Conservation (phyloP, 805 yeast genomes). For the Wickerhamiella sergipiensis region DNA sequence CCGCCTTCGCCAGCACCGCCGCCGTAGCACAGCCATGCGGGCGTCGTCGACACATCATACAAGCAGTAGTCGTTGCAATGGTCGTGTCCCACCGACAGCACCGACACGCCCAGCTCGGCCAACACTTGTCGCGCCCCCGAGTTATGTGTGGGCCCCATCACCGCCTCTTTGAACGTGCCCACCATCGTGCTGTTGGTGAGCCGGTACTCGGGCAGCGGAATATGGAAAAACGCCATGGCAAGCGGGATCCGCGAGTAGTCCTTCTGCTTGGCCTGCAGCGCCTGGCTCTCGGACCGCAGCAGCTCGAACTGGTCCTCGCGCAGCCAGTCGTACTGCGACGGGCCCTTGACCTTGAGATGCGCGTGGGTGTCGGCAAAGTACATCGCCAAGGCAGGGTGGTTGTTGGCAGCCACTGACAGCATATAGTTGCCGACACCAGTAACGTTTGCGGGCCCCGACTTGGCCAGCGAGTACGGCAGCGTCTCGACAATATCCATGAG, state of each 20-base stretch:
- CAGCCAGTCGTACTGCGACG: conserved; percentile 70
- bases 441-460: conserved; percentile 48
- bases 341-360: conserved; percentile 36
- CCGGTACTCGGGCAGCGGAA: conserved; percentile 78
- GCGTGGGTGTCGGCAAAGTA: conserved; percentile 77
- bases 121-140: conserved; percentile 50
- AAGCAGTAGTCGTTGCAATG: conserved; percentile 90
- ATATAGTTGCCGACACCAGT: conserved; percentile 83
- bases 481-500: conserved; percentile 41
- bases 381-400: conserved; percentile 38
- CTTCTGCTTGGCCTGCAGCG: conserved; percentile 21
- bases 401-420: conserved; percentile 26
- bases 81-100: conserved; percentile 82
- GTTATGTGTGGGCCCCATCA: conserved; percentile 65
- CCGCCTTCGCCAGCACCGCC: conserved; percentile 95
- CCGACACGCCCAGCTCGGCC: conserved; percentile 54
- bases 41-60: conserved; percentile 27
- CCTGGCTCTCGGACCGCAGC: conserved; percentile 29
- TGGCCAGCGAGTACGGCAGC: conserved; percentile 58
- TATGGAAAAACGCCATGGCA: conserved; percentile 87
- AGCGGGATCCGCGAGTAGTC: conserved; percentile 34
- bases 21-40: conserved; percentile 81
- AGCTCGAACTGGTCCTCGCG: conserved; percentile 54
- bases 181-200: conserved; percentile 30
- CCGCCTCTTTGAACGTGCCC: conserved; percentile 58